Percentiles rank a stretch among this genome's conserved stretches.
Conservation (phyloP, 2,329 filamentous ascomycete genomes). For the Tolypocladium nubicola region DNA sequence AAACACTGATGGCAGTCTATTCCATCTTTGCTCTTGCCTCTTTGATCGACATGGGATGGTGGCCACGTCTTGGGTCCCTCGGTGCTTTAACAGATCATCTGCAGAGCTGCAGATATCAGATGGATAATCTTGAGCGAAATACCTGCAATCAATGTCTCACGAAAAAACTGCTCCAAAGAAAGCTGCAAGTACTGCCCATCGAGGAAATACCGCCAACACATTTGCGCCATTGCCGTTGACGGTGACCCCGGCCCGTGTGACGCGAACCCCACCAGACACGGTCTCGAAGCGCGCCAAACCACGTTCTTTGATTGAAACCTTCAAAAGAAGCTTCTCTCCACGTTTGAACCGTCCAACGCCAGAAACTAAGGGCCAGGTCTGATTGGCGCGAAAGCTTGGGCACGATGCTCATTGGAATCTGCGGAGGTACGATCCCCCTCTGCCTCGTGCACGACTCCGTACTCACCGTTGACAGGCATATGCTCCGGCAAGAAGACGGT, state of each 20-base stretch:
- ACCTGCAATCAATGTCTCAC: background rate
- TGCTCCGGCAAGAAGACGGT: conserved; percentile 90
- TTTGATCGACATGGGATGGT: background rate
- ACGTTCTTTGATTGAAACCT: background rate
- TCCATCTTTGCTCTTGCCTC: background rate
- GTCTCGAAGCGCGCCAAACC: background rate
- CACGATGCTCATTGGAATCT: conserved; percentile 66
- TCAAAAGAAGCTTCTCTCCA: background rate
- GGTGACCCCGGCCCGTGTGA: background rate
- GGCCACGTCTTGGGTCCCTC: background rate
- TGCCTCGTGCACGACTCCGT: background rate
- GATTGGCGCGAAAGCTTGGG: background rate
- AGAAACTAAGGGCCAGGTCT: background rate
- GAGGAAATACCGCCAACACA: background rate
- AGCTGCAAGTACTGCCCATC: background rate
- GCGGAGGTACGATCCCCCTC: conserved; percentile 45
- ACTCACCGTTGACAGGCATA: conserved; percentile 48
- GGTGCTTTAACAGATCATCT: background rate
- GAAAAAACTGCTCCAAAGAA: background rate
- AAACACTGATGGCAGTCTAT: background rate
- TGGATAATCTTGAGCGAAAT: background rate
- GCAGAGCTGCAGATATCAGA: background rate
- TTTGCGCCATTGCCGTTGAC: background rate
- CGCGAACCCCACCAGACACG: background rate
- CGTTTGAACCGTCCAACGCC: background rate